Evolutionary conservation across 805 yeast species (phyloP).

Genomic region (Metschnikowia peoriensis): DNA sequence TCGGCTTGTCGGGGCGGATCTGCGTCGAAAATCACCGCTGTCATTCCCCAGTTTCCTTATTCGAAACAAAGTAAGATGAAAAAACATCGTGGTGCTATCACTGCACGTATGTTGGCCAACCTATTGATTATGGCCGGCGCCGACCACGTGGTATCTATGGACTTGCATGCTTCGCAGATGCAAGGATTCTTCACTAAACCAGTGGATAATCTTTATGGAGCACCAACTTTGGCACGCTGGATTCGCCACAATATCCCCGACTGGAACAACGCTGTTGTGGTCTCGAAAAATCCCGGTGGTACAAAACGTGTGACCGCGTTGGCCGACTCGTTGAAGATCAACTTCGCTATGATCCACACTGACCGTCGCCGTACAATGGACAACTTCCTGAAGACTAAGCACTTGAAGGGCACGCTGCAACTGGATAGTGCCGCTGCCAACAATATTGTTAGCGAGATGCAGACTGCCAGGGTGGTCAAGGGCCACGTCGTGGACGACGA

Average conservation of each 20-base stretch:
- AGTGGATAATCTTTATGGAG: constrained; percentile 94
- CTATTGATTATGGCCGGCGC: constrained; percentile 97
- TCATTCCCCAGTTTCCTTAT: constrained; percentile 96
- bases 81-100: constrained; percentile 97
- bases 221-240: constrained; percentile 96
- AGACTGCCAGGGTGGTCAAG: constrained; percentile 92
- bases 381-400: constrained; percentile 40
- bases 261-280: constrained; percentile 87
- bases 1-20: constrained; percentile 98
- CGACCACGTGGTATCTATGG: constrained; percentile 98
- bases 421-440: constrained; percentile 64
- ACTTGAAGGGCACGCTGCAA: constrained; percentile 29
- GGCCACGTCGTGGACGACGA: constrained; percentile 97
- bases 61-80: constrained; percentile 95
- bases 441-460: constrained; percentile 74
- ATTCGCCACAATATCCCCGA: constrained; percentile 85
- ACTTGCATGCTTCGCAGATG: constrained; percentile 95
- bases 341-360: constrained; percentile 98
- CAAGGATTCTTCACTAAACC: constrained; percentile 98
- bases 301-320: constrained; percentile 96
- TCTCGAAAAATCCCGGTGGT: constrained; percentile 99
- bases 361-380: constrained; percentile 91
- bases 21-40: constrained; percentile 96
- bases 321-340: constrained; percentile 94
- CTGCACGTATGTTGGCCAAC: constrained; percentile 98